These are phyloP conservation scores for Ophiognomonia clavigignenti-juglandacearum DNA, from an alignment of 2,329 filamentous ascomycete genomes.

Conservation along the genomic window DNA sequence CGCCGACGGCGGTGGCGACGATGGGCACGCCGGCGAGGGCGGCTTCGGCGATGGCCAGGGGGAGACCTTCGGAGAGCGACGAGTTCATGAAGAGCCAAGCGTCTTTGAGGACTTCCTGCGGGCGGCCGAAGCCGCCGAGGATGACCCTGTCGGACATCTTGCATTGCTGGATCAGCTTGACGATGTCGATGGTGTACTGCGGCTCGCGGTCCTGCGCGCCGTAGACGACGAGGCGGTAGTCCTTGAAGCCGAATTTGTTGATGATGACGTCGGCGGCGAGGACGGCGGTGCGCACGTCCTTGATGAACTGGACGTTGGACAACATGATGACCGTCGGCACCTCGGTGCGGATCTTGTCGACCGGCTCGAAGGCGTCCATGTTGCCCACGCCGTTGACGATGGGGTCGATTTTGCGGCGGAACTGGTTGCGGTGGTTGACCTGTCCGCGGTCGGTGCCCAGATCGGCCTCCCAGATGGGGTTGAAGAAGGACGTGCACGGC, in stretches of 20 bases:
- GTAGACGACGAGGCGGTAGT: conserved; percentile 59
- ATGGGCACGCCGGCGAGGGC: conserved; percentile 51
- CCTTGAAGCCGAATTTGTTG: conserved; percentile 61
- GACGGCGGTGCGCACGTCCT: conserved; percentile 61
- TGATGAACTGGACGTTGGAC: conserved; percentile 55
- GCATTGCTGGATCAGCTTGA: conserved; percentile 52
- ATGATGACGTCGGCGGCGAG: conserved; percentile 61
- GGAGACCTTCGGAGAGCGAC: conserved; percentile 50
- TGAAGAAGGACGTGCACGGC: conserved; percentile 57
- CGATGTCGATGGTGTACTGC: conserved; percentile 54
- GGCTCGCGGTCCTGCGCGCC: conserved; percentile 60
- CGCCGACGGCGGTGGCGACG: conserved; percentile 52
- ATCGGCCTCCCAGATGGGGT: conserved; percentile 59
- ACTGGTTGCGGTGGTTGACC: conserved; percentile 51
- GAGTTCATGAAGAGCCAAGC: conserved; percentile 56
- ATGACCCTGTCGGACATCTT: conserved; percentile 46
- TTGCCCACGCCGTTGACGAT: conserved; percentile 62
- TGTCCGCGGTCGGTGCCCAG: conserved; percentile 54
- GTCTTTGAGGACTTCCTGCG: conserved; percentile 48
- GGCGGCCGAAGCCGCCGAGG: conserved; percentile 52
- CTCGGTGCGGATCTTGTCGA: conserved; percentile 53
- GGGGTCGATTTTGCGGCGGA: conserved; percentile 56
- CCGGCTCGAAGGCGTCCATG: conserved; percentile 57
- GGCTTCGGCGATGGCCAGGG: conserved; percentile 54
- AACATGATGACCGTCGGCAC: conserved; percentile 61